phyloP scores from a whole-genome alignment of 257 asterid genomes.

The Cordia subcordata region DNA sequence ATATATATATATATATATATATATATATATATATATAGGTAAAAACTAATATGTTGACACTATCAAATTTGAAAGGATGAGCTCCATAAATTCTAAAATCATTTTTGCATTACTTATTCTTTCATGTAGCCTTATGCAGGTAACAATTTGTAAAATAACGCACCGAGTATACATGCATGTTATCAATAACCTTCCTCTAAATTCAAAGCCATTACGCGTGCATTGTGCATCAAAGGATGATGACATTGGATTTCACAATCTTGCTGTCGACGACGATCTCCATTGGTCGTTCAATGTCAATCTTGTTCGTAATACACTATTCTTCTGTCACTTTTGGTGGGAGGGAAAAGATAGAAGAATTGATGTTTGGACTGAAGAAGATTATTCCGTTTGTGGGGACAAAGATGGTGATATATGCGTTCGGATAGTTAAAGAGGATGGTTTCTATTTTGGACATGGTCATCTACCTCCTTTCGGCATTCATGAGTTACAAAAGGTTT shows the following conservation, averaged over 20 bases:
- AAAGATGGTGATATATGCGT: not conserved
- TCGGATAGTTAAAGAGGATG: not conserved
- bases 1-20: too few relatives aligned
- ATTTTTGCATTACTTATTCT: too few relatives aligned
- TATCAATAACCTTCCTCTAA: conserved; percentile 1
- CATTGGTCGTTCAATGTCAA: conserved; percentile 3
- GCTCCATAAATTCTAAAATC: too few relatives aligned
- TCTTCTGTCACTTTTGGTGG: conserved; percentile 28
- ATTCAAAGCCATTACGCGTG: not conserved
- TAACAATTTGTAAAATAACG: too few relatives aligned
- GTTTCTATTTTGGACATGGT: not conserved
- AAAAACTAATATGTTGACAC: too few relatives aligned
- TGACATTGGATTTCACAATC: conserved; percentile 13
- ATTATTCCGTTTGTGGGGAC: not conserved
- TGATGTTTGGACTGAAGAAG: not conserved
- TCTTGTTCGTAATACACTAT: not conserved
- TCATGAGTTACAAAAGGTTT: not conserved
- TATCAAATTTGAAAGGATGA: too few relatives aligned
- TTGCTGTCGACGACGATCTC: not conserved
- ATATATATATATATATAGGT: too few relatives aligned
- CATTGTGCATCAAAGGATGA: conserved; percentile 15
- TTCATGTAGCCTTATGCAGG: too few relatives aligned
- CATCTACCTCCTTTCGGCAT: not conserved
- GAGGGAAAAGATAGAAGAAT: not conserved
- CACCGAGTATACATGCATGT: conserved; percentile 4